Percentiles rank a stretch among this genome's conserved stretches.
These are phyloP conservation scores for Pseudonitzschia multiseries DNA, from an alignment of 108 stramenopile species.

Conservation along the genomic window DNA sequence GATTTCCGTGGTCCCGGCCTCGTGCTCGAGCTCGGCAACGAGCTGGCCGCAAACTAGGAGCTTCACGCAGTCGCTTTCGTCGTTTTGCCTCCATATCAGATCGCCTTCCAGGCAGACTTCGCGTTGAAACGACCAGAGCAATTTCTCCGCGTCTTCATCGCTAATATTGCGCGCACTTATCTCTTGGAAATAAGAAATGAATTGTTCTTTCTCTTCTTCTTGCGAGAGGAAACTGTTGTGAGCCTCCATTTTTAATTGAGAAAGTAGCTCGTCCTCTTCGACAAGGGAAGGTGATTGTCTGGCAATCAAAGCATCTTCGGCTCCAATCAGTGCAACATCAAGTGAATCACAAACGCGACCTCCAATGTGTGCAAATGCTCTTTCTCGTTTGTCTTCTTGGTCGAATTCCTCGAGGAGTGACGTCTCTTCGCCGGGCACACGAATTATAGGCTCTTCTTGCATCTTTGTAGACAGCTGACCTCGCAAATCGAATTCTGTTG, in stretches of 20 bases:
- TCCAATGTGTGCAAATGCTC: constrained; percentile 18
- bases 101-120: constrained; percentile 51
- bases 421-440: neutral
- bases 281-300: constrained; percentile 40
- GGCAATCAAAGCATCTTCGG: constrained; percentile 65
- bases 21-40: constrained; percentile 55
- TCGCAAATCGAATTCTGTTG: constrained; percentile 48
- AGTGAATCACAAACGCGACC: constrained; percentile 51
- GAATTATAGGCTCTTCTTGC: neutral
- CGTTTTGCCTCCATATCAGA: constrained; percentile 52
- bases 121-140: constrained; percentile 36
- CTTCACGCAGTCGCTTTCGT: constrained; percentile 58
- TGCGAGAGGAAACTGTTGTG: neutral
- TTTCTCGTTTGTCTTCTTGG: neutral
- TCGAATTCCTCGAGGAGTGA: neutral
- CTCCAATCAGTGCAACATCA: constrained; percentile 63
- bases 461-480: constrained; percentile 28
- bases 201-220: constrained; percentile 13
- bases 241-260: neutral
- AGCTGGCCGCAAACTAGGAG: constrained; percentile 50
- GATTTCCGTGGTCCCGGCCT: constrained; percentile 45
- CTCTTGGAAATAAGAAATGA: constrained; percentile 14
- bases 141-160: constrained; percentile 20
- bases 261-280: constrained; percentile 17
- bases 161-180: constrained; percentile 27